Evolutionary conservation across 2,329 filamentous ascomycete species (phyloP).

Genomic region (Aureobasidium leucospermi): DNA sequence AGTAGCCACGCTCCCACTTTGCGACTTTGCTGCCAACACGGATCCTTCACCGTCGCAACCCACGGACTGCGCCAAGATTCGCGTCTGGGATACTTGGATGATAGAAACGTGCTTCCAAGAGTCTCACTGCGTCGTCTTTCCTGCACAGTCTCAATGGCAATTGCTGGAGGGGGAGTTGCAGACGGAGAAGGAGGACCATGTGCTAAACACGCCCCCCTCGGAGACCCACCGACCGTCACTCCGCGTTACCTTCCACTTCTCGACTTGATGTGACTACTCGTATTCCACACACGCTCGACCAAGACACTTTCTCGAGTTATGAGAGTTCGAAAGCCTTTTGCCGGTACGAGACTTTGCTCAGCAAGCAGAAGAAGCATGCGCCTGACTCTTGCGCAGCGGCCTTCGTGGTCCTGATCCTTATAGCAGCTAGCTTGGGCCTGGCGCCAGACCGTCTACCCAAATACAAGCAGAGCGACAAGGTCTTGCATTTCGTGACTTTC

Average conservation of each 20-base stretch:
- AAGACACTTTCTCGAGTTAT: conserved; percentile 38
- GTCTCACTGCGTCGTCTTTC: no score
- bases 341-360: conserved; percentile 51
- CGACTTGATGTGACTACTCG: background rate
- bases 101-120: no score
- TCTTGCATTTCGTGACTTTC: conserved; percentile 80
- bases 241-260: no score
- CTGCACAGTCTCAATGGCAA: no score
- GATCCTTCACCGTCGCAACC: background rate
- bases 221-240: no score
- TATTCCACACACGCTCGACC: background rate
- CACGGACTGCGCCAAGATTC: no score
- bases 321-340: conserved; percentile 83
- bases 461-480: conserved; percentile 73
- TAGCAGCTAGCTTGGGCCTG: conserved; percentile 70
- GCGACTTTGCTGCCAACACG: background rate
- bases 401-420: conserved; percentile 57
- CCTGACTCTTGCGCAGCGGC: conserved; percentile 27
- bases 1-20: background rate
- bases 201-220: no score
- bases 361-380: background rate
- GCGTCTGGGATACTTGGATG: no score
- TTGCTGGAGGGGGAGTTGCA: no score
- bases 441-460: conserved; percentile 47
- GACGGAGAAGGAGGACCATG: no score